These are phyloP conservation scores for Suillus subluteus DNA, from an alignment of 768 basidiomycete genomes.

Conservation along the genomic window DNA sequence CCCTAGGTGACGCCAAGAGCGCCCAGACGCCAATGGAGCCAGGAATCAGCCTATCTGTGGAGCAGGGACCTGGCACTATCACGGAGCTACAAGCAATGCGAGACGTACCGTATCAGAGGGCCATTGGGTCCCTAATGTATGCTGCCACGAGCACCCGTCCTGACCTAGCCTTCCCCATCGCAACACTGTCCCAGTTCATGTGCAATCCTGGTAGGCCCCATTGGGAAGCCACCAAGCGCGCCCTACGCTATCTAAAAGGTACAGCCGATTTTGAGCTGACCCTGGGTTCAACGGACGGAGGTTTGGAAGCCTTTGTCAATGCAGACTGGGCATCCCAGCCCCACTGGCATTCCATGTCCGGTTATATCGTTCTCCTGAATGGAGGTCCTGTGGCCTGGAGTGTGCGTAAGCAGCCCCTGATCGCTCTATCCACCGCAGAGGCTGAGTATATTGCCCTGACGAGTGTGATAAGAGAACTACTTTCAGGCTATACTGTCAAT, in stretches of 20 bases:
- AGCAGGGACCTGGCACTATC: conserved; percentile 8
- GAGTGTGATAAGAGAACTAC: neutral
- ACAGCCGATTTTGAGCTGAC: neutral
- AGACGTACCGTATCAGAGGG: conserved; percentile 11
- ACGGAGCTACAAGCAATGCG: neutral
- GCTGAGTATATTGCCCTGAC: conserved; percentile 30
- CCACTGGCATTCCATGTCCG: conserved; percentile 29
- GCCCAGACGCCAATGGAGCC: conserved; percentile 24
- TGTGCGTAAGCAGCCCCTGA: conserved; percentile 26
- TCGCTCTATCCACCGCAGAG: conserved; percentile 29
- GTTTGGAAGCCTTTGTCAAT: conserved; percentile 21
- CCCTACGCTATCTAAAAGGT: conserved; percentile 18
- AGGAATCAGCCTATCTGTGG: neutral
- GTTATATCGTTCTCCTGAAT: conserved; percentile 24
- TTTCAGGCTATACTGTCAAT: no score
- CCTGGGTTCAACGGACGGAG: neutral
- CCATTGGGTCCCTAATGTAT: conserved; percentile 21
- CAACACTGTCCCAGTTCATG: conserved; percentile 24
- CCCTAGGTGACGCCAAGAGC: conserved; percentile 19
- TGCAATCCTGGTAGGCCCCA: conserved; percentile 24
- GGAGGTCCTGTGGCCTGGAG: conserved; percentile 11
- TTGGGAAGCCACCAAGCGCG: conserved; percentile 25
- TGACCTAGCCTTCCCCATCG: conserved; percentile 28
- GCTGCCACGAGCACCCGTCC: conserved; percentile 19
- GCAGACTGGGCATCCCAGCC: conserved; percentile 29